phyloP scores from a whole-genome alignment of 345 rosid species.

The Syzygium aromaticum region DNA sequence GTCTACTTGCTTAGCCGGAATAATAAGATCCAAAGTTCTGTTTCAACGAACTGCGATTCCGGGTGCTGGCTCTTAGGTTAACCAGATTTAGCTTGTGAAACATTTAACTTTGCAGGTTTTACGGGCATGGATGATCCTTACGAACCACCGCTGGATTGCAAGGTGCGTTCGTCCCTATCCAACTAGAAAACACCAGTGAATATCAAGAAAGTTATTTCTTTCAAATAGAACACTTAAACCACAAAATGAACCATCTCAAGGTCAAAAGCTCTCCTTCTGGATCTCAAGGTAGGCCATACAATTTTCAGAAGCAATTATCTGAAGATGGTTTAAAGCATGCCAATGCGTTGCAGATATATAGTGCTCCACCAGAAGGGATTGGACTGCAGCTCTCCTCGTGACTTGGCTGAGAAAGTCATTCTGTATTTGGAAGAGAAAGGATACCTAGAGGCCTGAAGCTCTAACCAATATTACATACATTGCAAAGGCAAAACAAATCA shows the following conservation, averaged over 20 bases:
- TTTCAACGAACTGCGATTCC: not conserved
- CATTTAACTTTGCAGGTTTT: conserved; percentile 33
- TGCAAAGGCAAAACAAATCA: not conserved
- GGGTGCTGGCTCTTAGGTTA: not conserved
- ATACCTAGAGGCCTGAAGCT: conserved; percentile 34
- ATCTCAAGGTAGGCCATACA: not conserved
- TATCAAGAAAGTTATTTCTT: not conserved
- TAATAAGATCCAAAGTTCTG: not conserved
- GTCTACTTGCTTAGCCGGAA: not conserved
- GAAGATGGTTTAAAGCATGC: not conserved
- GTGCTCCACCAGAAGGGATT: conserved; percentile 25
- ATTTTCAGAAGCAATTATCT: not conserved
- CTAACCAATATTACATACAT: not conserved
- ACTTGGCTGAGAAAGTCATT: conserved; percentile 58
- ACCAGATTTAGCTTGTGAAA: not conserved
- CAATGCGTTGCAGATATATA: conserved; percentile 41
- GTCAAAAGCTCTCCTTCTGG: not conserved
- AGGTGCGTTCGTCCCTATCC: conserved; percentile 18
- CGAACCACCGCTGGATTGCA: conserved; percentile 52
- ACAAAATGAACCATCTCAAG: not conserved
- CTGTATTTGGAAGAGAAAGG: conserved; percentile 61
- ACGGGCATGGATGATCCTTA: conserved; percentile 69
- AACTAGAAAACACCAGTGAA: not conserved
- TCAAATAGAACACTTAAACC: not conserved
- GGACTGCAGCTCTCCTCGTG: conserved; percentile 29